Base-by-base conservation (phyloP, 345 rosid species). In the Gossypioides kirkii region DNA sequence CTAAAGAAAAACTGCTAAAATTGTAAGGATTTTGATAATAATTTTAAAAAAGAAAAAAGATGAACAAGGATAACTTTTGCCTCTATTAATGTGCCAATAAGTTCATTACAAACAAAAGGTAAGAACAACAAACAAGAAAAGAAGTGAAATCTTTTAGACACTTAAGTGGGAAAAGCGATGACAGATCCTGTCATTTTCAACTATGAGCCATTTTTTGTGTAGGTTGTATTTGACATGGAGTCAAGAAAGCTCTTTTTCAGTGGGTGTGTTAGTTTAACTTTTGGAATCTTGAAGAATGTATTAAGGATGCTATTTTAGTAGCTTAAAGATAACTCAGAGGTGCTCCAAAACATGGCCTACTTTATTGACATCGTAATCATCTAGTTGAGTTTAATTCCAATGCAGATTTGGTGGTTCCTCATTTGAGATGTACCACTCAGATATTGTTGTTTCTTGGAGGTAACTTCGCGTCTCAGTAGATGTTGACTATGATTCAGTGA, bases 1-100 rank as follows among this genome's bases (percentile, higher is more conserved):
- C 97, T 93, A 77, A 62, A 85, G 70, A 82, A 72, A 55, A 78
- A 82, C 74, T 79, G 80, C 81, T 67, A 67, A 66, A 58, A 62
- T 78, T 70, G 68, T 80, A 59, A 84, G 76, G 43, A 62, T 56
- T 61, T 59, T 41, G 67, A 18, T 32, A 65, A 52, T 36, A n/a
- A 70, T 63, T 70, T 2, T 7, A 28, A 38, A 45, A 60, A 46
- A 13, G 26, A 2, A 73, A 58, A 58, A 6, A 0, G 1, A 63
- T 64, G 25, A 28, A 38, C 23, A 18, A 47, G 18, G 10, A 68
- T 49, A 12, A 14, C 10, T 11, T 26, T 69, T 25, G 9, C 36
- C 36, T 16, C 41, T 14, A 46, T 69, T 69, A 36, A 63, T 42
- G 49, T 43, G 1, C 23, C 63, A n/a, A 43, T 45, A 43, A 25